These are phyloP conservation scores for Lasiodiplodia theobromae DNA, from an alignment of 2,329 filamentous ascomycete genomes.

Conservation along the genomic window DNA sequence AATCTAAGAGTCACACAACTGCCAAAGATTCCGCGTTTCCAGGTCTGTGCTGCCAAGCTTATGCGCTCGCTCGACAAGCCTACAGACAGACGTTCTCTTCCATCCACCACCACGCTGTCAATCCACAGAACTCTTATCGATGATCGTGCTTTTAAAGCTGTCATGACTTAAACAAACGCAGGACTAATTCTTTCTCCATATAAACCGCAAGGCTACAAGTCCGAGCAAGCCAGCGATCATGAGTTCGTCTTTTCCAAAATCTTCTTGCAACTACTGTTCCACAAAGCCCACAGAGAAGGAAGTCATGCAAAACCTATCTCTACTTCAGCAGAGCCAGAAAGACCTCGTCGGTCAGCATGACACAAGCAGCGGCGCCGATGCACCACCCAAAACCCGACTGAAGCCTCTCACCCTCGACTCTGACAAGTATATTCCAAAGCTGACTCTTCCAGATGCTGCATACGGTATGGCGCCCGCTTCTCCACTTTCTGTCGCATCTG, in stretches of 20 bases:
- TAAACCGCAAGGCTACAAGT: background rate
- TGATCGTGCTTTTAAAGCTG: background rate
- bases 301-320: background rate
- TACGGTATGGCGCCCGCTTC: background rate
- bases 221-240: background rate
- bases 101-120: background rate
- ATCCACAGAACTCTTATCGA: background rate
- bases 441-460: background rate
- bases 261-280: background rate
- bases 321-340: background rate
- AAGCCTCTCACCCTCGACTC: background rate
- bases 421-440: background rate
- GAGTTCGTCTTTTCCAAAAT: background rate
- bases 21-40: background rate
- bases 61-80: background rate
- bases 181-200: background rate
- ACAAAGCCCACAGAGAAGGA: too few relatives aligned
- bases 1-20: background rate
- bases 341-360: too few relatives aligned
- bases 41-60: background rate
- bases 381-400: background rate
- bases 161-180: background rate
- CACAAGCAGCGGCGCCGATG: background rate
- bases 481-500: background rate
- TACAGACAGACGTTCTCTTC: background rate